Evolutionary conservation across 768 basidiomycete genomes (phyloP), one percentile per base, ranked within the genome.

Genomic region (Boletus reticulatus): DNA sequence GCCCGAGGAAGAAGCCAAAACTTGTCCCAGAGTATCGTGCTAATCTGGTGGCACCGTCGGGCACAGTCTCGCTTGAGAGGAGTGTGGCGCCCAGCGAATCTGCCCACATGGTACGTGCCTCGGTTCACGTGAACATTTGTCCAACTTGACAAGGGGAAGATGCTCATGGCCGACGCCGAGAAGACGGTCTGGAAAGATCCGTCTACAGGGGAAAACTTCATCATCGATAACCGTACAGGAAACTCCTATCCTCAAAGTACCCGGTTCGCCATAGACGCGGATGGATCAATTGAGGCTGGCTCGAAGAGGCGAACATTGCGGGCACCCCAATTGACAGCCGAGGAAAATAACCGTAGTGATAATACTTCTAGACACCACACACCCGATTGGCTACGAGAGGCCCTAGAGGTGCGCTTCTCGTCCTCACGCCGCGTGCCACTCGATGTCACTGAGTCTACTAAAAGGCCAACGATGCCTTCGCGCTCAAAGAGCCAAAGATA

Each of bases 171-270:
- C 56, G 67, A 80, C 41, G 46, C 46, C 10, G 57, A 61, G 48
- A 58, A 53, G 54, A 47, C 29, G 13, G 36, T 72, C 20, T 89
- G 89, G 88, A 79, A 72, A 31, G 88, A 93, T 72, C 80, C 82
- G n/a, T 69, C 61, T 14, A 88, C 85, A 6, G 79, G 82, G 14
- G 74, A 84, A 65, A 71, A 67, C 3, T 87, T 84, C 63, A 54
- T 81, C n/a, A 72, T 92, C 16, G 83, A 94, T 64, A 65, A 69
- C n/a, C 77, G 82, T 49, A 89, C 87, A 11, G 88, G 89, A 11
- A 84, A 89, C 66, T 90, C 87, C 9, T 76, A 77, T 67, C 72
- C 71, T 31, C 72, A 69, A 57, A 57, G 60, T 24, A 58, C 58
- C 36, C 57, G 39, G 55, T 61, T 39, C 50, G 32, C 24, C 50